Conservation (phyloP, 441 rosid genomes). For the Mallotus japonicus region DNA sequence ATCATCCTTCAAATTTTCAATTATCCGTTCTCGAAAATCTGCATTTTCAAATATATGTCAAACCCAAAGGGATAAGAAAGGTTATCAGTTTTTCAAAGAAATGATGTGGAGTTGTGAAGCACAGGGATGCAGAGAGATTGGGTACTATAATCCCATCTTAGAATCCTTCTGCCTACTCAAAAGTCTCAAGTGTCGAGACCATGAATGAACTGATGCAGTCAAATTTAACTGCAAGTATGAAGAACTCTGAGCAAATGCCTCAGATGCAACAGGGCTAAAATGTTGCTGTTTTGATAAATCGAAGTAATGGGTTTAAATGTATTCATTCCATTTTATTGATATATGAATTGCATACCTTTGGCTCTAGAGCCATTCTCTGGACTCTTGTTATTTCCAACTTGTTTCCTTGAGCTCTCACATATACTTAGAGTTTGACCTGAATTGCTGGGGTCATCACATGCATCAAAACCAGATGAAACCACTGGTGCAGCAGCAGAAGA, state of each 20-base stretch:
- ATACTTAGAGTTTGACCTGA: conserved; percentile 50
- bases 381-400: conserved; percentile 33
- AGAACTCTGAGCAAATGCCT: too few species aligned
- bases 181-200: too few species aligned
- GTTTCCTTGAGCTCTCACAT: conserved; percentile 59
- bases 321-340: neutral
- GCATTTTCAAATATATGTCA: conserved; percentile 23
- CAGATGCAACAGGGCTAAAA: neutral
- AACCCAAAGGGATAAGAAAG: neutral
- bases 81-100: too few species aligned
- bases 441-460: conserved; percentile 59
- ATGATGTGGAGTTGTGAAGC: too few species aligned
- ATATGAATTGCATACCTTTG: conserved; percentile 37
- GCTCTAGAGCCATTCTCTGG: conserved; percentile 45
- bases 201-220: neutral
- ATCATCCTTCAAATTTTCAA: conserved; percentile 61
- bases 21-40: conserved; percentile 57
- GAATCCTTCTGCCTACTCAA: too few species aligned
- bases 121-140: too few species aligned
- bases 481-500: conserved; percentile 74
- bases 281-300: neutral
- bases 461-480: conserved; percentile 59
- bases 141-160: too few species aligned
- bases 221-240: too few species aligned
- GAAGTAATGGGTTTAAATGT: neutral